phyloP scores from a whole-genome alignment of 352 stramenopile species.

The Labyrinthula sp. region DNA sequence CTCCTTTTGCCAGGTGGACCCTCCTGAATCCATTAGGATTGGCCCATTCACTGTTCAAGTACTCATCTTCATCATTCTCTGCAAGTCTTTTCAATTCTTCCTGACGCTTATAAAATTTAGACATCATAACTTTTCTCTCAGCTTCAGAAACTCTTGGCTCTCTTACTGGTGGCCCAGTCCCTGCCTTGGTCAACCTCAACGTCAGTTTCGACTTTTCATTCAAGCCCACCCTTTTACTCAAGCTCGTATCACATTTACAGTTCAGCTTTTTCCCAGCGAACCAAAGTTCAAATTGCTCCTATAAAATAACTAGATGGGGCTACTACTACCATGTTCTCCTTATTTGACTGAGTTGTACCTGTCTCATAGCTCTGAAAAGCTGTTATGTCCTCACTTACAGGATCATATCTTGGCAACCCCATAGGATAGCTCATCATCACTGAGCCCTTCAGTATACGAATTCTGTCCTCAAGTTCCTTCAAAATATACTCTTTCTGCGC shows the following conservation, averaged over 20 bases:
- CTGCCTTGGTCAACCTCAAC: constrained; percentile 64
- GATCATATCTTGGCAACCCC: constrained; percentile 66
- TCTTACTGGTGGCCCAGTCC: constrained; percentile 51
- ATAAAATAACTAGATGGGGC: neutral
- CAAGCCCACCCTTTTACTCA: constrained; percentile 65
- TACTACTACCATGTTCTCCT: constrained; percentile 25
- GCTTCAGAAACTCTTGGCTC: constrained; percentile 62
- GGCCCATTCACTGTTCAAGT: constrained; percentile 71
- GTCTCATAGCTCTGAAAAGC: constrained; percentile 35
- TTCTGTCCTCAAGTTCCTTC: constrained; percentile 58
- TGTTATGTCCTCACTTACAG: constrained; percentile 58
- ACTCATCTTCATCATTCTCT: constrained; percentile 74
- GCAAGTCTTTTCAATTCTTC: constrained; percentile 55
- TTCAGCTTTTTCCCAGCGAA: constrained; percentile 81
- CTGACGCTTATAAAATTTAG: constrained; percentile 73
- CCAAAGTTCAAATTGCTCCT: too few species aligned
- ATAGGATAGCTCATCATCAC: constrained; percentile 81
- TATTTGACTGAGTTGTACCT: too few species aligned
- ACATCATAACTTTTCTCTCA: constrained; percentile 87
- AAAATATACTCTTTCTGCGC: constrained; percentile 44
- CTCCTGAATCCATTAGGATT: constrained; percentile 72
- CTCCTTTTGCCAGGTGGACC: too few species aligned
- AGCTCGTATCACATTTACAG: constrained; percentile 55
- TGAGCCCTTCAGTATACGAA: constrained; percentile 64
- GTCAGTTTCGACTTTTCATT: constrained; percentile 82